Percentiles rank a stretch among this genome's conserved stretches.
These are phyloP conservation scores for Diaporthe citri DNA, from an alignment of 2,329 filamentous ascomycete species.

Conservation along the genomic window DNA sequence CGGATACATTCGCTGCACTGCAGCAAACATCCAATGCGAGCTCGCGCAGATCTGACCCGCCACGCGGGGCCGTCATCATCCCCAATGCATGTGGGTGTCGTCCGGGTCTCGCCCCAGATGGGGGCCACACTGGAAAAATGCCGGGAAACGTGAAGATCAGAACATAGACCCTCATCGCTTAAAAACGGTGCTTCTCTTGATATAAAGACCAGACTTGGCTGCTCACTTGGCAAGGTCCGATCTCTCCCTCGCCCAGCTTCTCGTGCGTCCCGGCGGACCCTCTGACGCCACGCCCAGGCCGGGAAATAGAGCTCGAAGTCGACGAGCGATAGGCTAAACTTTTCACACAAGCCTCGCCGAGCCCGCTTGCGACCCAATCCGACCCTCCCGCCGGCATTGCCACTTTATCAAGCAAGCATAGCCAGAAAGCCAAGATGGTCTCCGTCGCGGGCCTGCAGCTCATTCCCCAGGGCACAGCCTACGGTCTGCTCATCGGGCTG, in stretches of 20 bases:
- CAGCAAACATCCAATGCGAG: neutral
- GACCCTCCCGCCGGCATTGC: neutral
- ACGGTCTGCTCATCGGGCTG: slow-evolving; percentile 63
- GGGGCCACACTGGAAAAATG: neutral
- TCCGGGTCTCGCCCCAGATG: neutral
- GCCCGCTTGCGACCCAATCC: neutral
- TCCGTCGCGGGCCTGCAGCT: slow-evolving; percentile 28
- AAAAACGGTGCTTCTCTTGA: neutral
- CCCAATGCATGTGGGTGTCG: neutral
- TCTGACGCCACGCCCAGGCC: neutral
- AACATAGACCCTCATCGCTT: neutral
- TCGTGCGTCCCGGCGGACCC: neutral
- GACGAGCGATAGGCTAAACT: neutral
- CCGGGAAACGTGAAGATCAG: neutral
- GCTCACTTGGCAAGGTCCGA: neutral
- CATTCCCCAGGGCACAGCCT: slow-evolving; percentile 52
- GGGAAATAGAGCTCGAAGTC: neutral
- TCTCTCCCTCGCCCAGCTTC: neutral
- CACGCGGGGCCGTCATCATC: neutral
- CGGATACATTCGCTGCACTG: neutral
- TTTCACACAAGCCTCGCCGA: slow-evolving; percentile 5
- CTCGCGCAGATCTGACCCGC: neutral
- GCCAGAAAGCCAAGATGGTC: neutral
- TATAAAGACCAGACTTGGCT: slow-evolving; percentile 1
- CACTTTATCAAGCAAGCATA: neutral